Base-by-base conservation (phyloP, 257 asterid genomes). In the Rauvolfia tetraphylla region DNA sequence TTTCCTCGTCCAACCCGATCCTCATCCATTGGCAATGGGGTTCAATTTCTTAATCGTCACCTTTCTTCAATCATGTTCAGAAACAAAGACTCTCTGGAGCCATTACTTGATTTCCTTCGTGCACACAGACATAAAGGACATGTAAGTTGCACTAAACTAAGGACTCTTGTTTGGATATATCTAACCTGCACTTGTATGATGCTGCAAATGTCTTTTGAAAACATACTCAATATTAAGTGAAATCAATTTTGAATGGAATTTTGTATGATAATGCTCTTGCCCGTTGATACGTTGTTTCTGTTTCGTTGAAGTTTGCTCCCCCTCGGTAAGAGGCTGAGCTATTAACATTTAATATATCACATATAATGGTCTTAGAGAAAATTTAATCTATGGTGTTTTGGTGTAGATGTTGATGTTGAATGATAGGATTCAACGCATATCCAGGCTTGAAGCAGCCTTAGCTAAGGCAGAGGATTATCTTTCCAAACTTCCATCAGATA, bases 1-100 rank as follows among this genome's bases (percentile, higher is more conserved):
- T 88, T 95, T 81, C 98, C 99, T 81, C 97, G 96, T 73, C 97
- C 99, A 0, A 73, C 95, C 31, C 87, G 97, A 38, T 95, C 99
- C 0, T 88, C 99, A 1, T 91, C 89, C 70, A 95, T 95, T 38
- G 99, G 99, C 18, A 95, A 95, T 29, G 99, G 99, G 41, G 99
- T 95, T 81, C 98, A 93, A 73, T 95, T 95, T 88, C 97, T 95
- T 77, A 93, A 95, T 68, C 97, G 97, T 7, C 99, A 93, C 83
- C 96, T 95, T 74, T 95, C 99, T 72, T 95, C 99, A 66, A 81
- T 86, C 89, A 84, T 95, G 99, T 93, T 95, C 57, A 90, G 96
- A 76, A 91, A 84, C 87, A 91, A 89, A 84, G 99, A 95, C 2
- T 93, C 88, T 71, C 81, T 95, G 22, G 97, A 95, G 80, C 99